Percentiles rank a stretch among this genome's conserved stretches.
Evolutionary conservation across 345 rosid species (phyloP).

Genomic region (Eucalyptus regnans): DNA sequence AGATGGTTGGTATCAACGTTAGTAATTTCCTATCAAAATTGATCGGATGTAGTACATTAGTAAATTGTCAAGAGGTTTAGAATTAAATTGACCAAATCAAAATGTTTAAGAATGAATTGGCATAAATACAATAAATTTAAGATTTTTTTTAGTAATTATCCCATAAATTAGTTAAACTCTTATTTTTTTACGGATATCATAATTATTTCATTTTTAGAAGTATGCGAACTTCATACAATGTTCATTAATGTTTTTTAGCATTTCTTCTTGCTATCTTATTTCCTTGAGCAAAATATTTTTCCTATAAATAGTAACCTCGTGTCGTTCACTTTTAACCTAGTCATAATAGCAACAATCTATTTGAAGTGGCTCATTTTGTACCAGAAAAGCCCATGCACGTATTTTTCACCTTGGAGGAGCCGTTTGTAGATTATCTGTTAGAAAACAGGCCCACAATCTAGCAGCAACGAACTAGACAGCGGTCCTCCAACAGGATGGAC

Average conservation of each 20-base stretch:
- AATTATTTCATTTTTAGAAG: background rate
- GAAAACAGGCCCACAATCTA: background rate
- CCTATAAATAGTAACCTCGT: background rate
- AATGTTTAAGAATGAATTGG: too few species aligned
- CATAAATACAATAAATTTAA: too few species aligned
- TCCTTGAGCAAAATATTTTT: background rate
- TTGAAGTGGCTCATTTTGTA: too few species aligned
- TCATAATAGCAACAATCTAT: background rate
- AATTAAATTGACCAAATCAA: too few species aligned
- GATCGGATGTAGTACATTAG: too few species aligned
- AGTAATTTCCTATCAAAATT: too few species aligned
- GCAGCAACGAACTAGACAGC: background rate
- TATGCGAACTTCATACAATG: background rate
- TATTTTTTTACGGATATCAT: background rate
- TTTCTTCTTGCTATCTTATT: background rate
- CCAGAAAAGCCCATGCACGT: background rate
- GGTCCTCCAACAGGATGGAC: background rate
- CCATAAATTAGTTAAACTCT: background rate
- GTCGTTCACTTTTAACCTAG: background rate
- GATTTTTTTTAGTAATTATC: too few species aligned
- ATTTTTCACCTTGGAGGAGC: background rate
- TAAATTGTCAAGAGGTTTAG: too few species aligned
- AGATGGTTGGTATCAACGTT: fast-evolving
- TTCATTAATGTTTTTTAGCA: background rate
- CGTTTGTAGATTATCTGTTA: background rate